A percentile compares a stretch with the other conserved stretches of the same genome.
Evolutionary conservation across 306 rosid genomes (phyloP).

Genomic region (Casuarina glauca): DNA sequence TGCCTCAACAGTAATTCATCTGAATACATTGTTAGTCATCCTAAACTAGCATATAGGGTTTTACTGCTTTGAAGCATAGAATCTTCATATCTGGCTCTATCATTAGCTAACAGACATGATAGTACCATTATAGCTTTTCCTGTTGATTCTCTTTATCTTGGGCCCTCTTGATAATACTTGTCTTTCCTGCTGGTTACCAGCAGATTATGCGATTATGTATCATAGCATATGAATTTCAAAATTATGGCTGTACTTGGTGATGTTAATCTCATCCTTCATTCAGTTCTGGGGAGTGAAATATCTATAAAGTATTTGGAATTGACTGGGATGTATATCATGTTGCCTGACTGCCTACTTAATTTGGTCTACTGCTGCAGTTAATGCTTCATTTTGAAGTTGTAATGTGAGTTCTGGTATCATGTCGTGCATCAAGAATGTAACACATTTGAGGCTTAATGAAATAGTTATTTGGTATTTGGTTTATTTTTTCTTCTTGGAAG

Average conservation of each 20-base stretch:
- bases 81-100: neutral
- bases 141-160: constrained; percentile 14
- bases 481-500: constrained; percentile 15
- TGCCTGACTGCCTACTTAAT: constrained; percentile 9
- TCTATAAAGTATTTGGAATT: neutral
- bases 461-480: constrained; percentile 18
- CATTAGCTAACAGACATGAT: neutral
- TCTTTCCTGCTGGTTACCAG: neutral
- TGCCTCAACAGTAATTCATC: constrained; percentile 43
- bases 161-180: constrained; percentile 1
- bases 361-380: constrained; percentile 13
- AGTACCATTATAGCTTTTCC: neutral
- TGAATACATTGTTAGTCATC: constrained; percentile 39
- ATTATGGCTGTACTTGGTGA: neutral
- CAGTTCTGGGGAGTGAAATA: constrained; percentile 5
- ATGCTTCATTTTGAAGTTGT: constrained; percentile 18
- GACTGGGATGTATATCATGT: constrained; percentile 15
- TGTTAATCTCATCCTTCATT: neutral
- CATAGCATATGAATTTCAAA: neutral
- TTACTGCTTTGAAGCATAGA: constrained; percentile 19
- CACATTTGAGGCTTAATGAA: constrained; percentile 12
- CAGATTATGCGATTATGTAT: neutral
- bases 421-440: constrained; percentile 27
- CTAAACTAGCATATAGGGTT: constrained; percentile 47
- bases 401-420: constrained; percentile 6